A percentile compares a stretch with the other conserved stretches of the same genome.
Conservation (phyloP, 257 asterid species). For the Leptodermis oblonga region DNA sequence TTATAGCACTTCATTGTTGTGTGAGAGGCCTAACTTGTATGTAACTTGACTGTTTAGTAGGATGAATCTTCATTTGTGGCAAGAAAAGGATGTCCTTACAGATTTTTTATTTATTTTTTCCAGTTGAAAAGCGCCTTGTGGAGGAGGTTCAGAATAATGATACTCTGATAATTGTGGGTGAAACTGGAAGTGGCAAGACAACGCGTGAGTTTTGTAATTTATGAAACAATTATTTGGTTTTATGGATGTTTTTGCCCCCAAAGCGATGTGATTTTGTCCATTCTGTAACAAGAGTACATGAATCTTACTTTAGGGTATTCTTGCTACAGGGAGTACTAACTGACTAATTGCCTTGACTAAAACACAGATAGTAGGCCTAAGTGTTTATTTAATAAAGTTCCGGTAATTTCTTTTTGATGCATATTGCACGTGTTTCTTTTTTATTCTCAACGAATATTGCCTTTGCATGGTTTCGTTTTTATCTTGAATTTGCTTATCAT, state of each 20-base stretch:
- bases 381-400: not conserved
- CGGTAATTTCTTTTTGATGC: not conserved
- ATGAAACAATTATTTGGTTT: not conserved
- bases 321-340: not conserved
- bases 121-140: slow-evolving; percentile 75
- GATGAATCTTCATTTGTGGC: not conserved
- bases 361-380: not conserved
- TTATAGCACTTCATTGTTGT: not conserved
- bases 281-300: not conserved
- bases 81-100: not conserved
- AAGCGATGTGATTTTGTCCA: not conserved
- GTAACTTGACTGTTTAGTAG: not conserved
- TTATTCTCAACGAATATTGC: not conserved
- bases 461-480: not conserved
- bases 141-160: slow-evolving; percentile 79
- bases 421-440: too few species aligned
- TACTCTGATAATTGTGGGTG: slow-evolving; percentile 87
- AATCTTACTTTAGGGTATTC: too few species aligned
- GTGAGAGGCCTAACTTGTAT: not conserved
- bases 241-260: not conserved
- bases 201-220: slow-evolving; percentile 66
- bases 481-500: not conserved
- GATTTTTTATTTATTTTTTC: slow-evolving; percentile 15
- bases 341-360: too few species aligned
- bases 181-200: slow-evolving; percentile 97